Evolutionary conservation across 2,329 filamentous ascomycete species (phyloP), one percentile per base, ranked within the genome.

Genomic region (Fusarium duplospermum): DNA sequence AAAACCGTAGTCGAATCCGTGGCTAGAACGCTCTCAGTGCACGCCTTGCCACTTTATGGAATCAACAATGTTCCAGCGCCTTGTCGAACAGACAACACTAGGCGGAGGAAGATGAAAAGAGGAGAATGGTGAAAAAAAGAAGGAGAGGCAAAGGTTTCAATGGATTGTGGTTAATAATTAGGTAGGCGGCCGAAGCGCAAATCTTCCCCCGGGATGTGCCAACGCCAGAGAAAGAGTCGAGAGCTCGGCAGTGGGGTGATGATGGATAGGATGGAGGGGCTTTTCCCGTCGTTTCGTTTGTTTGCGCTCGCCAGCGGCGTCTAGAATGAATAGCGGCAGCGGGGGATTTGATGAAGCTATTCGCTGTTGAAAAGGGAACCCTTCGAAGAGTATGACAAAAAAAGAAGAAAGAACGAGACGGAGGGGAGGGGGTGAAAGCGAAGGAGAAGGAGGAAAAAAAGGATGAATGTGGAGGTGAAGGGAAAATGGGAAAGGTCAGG

Each of bases 161-260:
- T 58, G 24, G 29, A 27, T 64, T 38, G 62, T 58, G 45, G 45
- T 64, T 31, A 50, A 58, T 59, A 45, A 59, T 58, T 59, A 54
- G 62, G 27, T 54, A 38, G 62, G 50, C 50, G 36, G 52, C 54
- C 31, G 52, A 58, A 58, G 52, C 62, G 62, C 52, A 58, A 58
- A 64, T 64, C 45, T 64, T 36, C 52, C 62, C 36, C 50, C 50
- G 7, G 35, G 52, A 9, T 31, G 31, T 20, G 52, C 38, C 40
- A 64, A 64, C 40, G 38, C 62, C 47, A 64, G 61, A 58, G 50
- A 20, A 20, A 63, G 40, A 63, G 40, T 52, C 61, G 14, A 58
- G 47, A 50, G 45, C 63, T 11, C 27, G 36, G 56, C 64, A 50
- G 72, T 74, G 69, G 72, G 72, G 72, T 75, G 69, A 74, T 52